Conservation (phyloP, 306 rosid species). For the Vigna reflexopilosa region DNA sequence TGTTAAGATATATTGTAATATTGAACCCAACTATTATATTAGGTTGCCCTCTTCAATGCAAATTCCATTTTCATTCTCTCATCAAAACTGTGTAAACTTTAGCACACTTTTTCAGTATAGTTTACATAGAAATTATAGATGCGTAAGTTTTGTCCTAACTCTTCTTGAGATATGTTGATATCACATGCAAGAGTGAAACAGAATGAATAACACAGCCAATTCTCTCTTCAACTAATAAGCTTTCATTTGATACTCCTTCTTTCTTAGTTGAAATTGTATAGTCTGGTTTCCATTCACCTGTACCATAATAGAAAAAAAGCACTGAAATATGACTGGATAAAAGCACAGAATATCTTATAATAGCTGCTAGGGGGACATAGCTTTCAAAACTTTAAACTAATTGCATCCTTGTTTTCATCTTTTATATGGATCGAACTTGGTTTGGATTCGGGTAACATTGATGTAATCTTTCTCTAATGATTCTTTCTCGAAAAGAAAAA, state of each 20-base stretch:
- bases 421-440: too few relatives aligned
- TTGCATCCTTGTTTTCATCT: background rate
- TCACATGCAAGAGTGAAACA: background rate
- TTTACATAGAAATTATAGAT: background rate
- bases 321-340: background rate
- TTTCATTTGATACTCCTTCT: background rate
- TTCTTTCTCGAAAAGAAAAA: too few relatives aligned
- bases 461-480: too few relatives aligned
- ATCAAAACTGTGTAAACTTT: background rate
- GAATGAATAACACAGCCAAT: background rate
- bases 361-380: background rate
- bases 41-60: background rate
- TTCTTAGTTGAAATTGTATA: background rate
- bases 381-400: slow-evolving; percentile 7
- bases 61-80: slow-evolving; percentile 6
- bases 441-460: too few relatives aligned
- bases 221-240: background rate
- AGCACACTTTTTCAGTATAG: background rate
- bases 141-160: background rate
- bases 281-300: background rate
- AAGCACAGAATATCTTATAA: background rate
- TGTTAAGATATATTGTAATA: background rate
- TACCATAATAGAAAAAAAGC: background rate
- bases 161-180: background rate
- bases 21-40: background rate